Evolutionary conservation across 306 rosid species (phyloP), one percentile per base, ranked within the genome.

Genomic region (Delonix regia): DNA sequence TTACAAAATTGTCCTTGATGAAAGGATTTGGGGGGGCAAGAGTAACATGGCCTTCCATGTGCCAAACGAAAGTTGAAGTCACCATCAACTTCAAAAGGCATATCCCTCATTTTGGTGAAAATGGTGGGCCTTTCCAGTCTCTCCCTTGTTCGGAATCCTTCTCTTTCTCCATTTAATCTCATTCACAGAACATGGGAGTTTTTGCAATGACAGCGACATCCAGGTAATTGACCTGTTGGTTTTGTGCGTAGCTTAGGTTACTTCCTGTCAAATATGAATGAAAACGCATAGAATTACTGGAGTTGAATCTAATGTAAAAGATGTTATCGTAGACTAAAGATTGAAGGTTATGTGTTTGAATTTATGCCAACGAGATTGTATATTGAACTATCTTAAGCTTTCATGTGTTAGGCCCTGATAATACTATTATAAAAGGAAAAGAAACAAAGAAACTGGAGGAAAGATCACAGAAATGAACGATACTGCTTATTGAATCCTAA

Each of bases 21-120:
- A 12, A 65, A 83, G 86, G 52, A 69, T 49, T 73, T 86, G 83
- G 78, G 86, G n/a, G 82, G 91, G 84, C 91, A 92, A 88, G 92
- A 86, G 98, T 92, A 89, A 94, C 98, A 90, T 94, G 98, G 97
- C 84, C 83, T 84, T 89, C 51, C 98, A 90, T 90, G 97, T 92
- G 98, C 91, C 77, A 77, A 82, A 71, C 80, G 78, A 74, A 83
- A 80, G 80, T 85, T 60, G 27, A 78, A 80, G 92, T 90, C 97
- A 36, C 88, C 63, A 83, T 92, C 97, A 85, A 70, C 77, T 82
- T 75, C 47, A 11, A 45, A 79, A 83, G 71, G 81, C 68, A 81
- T 83, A 84, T 74, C 79, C 83, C 78, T 71, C 75, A 28, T n/a
- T 84, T 84, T 63, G 55, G 47, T 70, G 72, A 76, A 85, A 72